Evolutionary conservation across 768 basidiomycete genomes (phyloP).

Genomic region (Rhizopogon rudus): DNA sequence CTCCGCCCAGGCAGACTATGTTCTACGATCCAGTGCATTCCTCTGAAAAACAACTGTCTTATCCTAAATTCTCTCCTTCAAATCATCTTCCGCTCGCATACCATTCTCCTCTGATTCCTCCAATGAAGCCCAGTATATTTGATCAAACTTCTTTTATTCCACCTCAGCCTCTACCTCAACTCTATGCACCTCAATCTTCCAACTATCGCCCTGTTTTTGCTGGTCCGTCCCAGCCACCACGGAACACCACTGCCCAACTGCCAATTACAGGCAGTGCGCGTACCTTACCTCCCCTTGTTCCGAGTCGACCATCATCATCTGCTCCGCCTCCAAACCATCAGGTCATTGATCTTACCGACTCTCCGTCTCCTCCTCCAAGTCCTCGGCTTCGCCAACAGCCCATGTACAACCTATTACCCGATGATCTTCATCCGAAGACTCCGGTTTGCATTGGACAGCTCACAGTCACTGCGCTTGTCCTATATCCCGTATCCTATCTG

Average conservation of each 20-base stretch:
- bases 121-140: conserved; percentile 12
- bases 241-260: conserved; percentile 23
- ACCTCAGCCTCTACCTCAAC: conserved; percentile 13
- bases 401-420: conserved; percentile 33
- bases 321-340: conserved; percentile 36
- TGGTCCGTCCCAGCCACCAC: conserved; percentile 35
- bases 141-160: not conserved
- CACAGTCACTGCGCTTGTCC: conserved; percentile 74
- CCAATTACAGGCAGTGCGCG: conserved; percentile 20
- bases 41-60: conserved; percentile 17
- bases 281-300: conserved; percentile 16
- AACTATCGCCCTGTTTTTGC: conserved; percentile 50
- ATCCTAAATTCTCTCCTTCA: conserved; percentile 5
- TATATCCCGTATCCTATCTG: conserved; percentile 77
- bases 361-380: conserved; percentile 48
- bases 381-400: conserved; percentile 23
- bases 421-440: conserved; percentile 70
- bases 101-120: conserved; percentile 6
- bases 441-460: conserved; percentile 88
- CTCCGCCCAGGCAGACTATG: conserved; percentile 7
- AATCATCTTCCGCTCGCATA: conserved; percentile 8
- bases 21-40: conserved; percentile 16
- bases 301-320: conserved; percentile 14
- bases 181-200: conserved; percentile 11
- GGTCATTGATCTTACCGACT: conserved; percentile 72